These are phyloP conservation scores for Candida sithepensis DNA, from an alignment of 805 yeast genomes.

Conservation along the genomic window DNA sequence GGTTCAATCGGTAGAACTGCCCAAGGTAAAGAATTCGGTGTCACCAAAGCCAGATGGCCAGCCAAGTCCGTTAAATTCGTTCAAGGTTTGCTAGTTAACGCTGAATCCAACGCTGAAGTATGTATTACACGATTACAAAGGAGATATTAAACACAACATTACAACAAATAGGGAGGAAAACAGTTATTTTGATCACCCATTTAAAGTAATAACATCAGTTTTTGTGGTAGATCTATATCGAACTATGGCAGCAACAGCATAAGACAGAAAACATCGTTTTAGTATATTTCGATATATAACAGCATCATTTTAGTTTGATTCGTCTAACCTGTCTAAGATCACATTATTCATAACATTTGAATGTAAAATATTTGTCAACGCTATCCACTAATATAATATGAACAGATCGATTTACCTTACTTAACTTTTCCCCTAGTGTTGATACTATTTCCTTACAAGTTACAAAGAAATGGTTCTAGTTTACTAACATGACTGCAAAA, in stretches of 20 bases:
- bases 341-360: not conserved
- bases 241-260: too few species aligned
- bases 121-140: conserved; percentile 23
- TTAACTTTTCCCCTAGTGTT: too few species aligned
- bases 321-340: too few species aligned
- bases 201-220: not conserved
- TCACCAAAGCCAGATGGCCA: conserved; percentile 99
- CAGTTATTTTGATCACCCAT: not conserved
- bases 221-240: too few species aligned
- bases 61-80: conserved; percentile 95
- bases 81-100: conserved; percentile 92
- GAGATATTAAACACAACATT: not conserved
- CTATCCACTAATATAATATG: too few species aligned
- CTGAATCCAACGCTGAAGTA: conserved; percentile 96
- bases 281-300: not conserved
- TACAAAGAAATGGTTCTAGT: not conserved
- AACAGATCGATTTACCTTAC: not conserved
- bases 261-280: too few species aligned
- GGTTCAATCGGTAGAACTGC: conserved; percentile 98
- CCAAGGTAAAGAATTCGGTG: conserved; percentile 99
- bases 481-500: conserved; percentile 17
- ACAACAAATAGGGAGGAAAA: not conserved
- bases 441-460: too few species aligned
- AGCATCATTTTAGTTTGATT: too few species aligned
- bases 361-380: too few species aligned